Base-by-base conservation (phyloP, 163 green algal genomes). In the Picocystis sp. region DNA sequence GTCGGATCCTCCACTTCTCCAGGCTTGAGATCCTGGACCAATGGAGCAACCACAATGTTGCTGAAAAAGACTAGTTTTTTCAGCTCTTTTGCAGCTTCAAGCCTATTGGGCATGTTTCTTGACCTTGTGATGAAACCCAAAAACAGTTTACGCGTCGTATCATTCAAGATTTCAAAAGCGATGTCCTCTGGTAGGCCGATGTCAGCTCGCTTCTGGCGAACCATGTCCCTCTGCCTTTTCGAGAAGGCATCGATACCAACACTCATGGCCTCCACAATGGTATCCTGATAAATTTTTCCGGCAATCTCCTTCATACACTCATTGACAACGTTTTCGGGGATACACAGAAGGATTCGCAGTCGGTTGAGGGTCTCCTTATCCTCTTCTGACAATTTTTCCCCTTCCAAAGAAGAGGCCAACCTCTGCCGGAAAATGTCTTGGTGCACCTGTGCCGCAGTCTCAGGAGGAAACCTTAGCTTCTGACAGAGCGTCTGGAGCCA, bases 11-110 rank as follows among this genome's bases (percentile, higher is more conserved):
- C 34, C 22, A 17, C 17, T 22, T 59, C 33, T 2, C 17, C 34
- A 15, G 29, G 57, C 45, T 75, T 78, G 34, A 89, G 48, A 51
- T 81, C 69, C 42, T 92, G 73, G 43, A 96, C 61, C 47, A 97
- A 61, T 2, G 85, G 78, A 0, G 80, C 75, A 6, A 96, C 80
- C 17, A 90, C 79, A 15, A 91, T 69, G 43, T 70, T 66, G 61
- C 88, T 93, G 75, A 86, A 94, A 74, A 86, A 82, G 13, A 97
- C 75, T 63, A 97, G 73, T 66, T 83, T 83, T 69, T 92, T 92
- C 8, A 97, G 71, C 71, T 88, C 78, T 64, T 87, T 81, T 46
- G 71, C 75, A 0, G 52, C 58, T 19, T 81, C 70, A 43, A 80
- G 63, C 53, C 73, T 61, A 68, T 81, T 74, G 35, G 58, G 57